Conservation (phyloP, 495 filamentous ascomycete genomes). For the Hypoxylon lienhwacheense region DNA sequence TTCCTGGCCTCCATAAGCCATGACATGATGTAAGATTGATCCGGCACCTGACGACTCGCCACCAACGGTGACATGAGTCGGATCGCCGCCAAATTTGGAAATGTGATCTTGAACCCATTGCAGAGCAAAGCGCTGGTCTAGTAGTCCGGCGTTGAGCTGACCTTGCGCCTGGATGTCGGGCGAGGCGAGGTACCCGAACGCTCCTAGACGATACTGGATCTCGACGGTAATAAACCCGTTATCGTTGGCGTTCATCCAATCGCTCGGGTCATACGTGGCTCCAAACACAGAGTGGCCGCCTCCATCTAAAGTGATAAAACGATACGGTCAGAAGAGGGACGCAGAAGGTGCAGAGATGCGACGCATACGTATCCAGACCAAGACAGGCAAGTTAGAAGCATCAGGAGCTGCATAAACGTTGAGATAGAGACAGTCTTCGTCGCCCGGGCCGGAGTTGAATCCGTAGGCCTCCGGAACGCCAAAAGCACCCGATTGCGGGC, state of each 20-base stretch:
- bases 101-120: constrained; percentile 77
- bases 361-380: constrained; percentile 44
- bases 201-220: constrained; percentile 54
- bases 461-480: constrained; percentile 28
- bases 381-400: constrained; percentile 44
- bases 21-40: constrained; percentile 56
- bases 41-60: constrained; percentile 74
- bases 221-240: constrained; percentile 51
- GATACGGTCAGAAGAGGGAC: constrained; percentile 8
- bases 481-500: constrained; percentile 38
- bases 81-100: constrained; percentile 68
- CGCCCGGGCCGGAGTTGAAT: constrained; percentile 34
- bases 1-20: constrained; percentile 39
- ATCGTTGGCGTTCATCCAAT: constrained; percentile 45
- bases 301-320: constrained; percentile 42
- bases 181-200: constrained; percentile 55
- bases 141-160: constrained; percentile 63
- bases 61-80: constrained; percentile 64
- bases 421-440: constrained; percentile 58
- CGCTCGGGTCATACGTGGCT: constrained; percentile 44
- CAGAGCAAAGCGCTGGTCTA: constrained; percentile 69
- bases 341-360: not conserved
- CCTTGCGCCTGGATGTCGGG: constrained; percentile 44
- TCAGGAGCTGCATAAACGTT: constrained; percentile 49
- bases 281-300: constrained; percentile 48